phyloP scores from a whole-genome alignment of 768 basidiomycete species.

The Leucogyrophana mollusca region DNA sequence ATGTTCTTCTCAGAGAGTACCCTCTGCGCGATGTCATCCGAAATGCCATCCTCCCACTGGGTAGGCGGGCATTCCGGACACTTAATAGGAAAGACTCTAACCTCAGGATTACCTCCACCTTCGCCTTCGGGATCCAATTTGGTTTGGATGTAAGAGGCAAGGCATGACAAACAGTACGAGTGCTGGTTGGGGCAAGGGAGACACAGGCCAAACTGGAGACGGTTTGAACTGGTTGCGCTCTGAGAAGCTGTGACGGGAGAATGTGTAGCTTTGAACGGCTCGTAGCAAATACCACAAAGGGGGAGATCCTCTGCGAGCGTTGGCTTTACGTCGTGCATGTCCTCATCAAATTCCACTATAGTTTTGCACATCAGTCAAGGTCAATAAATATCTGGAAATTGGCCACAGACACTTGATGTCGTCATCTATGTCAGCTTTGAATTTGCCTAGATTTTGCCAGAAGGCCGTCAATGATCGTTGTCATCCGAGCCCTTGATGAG shows the following conservation, averaged over 20 bases:
- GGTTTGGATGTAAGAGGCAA: constrained; percentile 31
- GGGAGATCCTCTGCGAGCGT: constrained; percentile 10
- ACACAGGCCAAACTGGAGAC: constrained; percentile 32
- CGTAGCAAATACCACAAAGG: constrained; percentile 38
- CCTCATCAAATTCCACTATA: neutral
- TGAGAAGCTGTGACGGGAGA: constrained; percentile 31
- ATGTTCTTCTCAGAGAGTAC: constrained; percentile 32
- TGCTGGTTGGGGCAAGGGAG: constrained; percentile 36
- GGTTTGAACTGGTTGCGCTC: constrained; percentile 33
- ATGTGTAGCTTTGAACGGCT: constrained; percentile 33
- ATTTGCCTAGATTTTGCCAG: too few relatives aligned
- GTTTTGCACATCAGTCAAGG: too few relatives aligned
- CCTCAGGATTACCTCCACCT: constrained; percentile 22
- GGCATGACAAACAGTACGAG: constrained; percentile 35
- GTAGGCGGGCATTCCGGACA: constrained; percentile 35
- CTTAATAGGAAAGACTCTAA: constrained; percentile 34
- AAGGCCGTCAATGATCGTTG: too few relatives aligned
- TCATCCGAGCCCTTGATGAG: too few relatives aligned
- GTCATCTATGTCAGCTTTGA: neutral
- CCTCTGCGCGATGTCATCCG: constrained; percentile 32
- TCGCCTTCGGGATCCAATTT: constrained; percentile 35
- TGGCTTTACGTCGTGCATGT: neutral
- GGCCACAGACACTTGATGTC: neutral
- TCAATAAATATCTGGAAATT: too few relatives aligned
- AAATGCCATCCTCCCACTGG: constrained; percentile 33